phyloP scores from a whole-genome alignment of 2,329 filamentous ascomycete species.

The Rhynchosporium secalis region DNA sequence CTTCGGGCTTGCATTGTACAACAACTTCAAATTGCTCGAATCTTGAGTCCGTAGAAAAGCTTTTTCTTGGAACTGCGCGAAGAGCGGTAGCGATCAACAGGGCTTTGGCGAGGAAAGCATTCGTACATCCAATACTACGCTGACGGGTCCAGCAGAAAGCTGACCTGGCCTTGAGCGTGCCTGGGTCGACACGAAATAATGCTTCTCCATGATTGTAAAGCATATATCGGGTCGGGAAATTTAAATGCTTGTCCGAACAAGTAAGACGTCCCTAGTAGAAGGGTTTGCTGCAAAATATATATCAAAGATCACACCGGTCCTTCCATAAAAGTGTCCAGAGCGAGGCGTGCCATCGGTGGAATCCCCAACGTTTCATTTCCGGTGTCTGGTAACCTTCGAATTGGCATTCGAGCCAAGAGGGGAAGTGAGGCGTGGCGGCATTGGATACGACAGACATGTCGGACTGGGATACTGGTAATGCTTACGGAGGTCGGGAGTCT shows the following conservation, averaged over 20 bases:
- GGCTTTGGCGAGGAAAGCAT: background rate
- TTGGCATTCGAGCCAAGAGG: background rate
- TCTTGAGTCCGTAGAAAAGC: background rate
- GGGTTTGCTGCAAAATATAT: slow-evolving; percentile 3
- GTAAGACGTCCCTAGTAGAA: slow-evolving; percentile 8
- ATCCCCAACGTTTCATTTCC: slow-evolving; percentile 1
- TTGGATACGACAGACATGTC: background rate
- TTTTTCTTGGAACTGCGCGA: background rate
- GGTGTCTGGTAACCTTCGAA: background rate
- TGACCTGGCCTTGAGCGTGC: background rate
- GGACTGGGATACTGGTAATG: background rate
- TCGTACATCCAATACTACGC: background rate
- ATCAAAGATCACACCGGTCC: background rate
- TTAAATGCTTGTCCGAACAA: slow-evolving; percentile 3
- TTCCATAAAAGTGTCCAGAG: background rate
- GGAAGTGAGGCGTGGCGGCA: background rate
- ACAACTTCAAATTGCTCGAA: background rate
- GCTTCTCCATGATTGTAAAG: background rate
- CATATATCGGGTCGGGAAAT: background rate
- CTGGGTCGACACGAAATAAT: background rate
- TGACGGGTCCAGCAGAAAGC: background rate
- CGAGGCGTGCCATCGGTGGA: background rate
- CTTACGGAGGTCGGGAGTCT: slow-evolving; percentile 1
- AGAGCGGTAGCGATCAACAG: background rate
- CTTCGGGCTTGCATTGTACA: background rate